A percentile compares a stretch with the other conserved stretches of the same genome.
phyloP scores from a whole-genome alignment of 768 basidiomycete genomes.

The Pulveroboletus sp. region DNA sequence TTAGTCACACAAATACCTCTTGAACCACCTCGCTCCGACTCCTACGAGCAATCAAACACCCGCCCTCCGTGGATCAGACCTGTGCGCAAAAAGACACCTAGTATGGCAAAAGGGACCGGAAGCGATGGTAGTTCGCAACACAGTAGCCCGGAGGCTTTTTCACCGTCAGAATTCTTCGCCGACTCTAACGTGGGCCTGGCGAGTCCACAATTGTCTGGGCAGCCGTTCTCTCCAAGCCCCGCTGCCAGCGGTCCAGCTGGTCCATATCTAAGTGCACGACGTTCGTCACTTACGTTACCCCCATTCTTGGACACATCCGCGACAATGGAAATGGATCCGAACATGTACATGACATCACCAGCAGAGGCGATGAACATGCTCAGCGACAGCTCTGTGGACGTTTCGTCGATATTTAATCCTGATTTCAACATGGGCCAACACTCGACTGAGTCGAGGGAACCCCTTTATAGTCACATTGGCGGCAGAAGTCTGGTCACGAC shows the following conservation, averaged over 20 bases:
- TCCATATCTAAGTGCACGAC: conserved; percentile 25
- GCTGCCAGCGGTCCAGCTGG: conserved; percentile 10
- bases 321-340: conserved; percentile 47
- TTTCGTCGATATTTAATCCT: conserved; percentile 31
- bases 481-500: conserved; percentile 25
- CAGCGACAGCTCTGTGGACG: conserved; percentile 39
- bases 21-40: conserved; percentile 58
- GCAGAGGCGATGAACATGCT: conserved; percentile 63
- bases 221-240: conserved; percentile 22
- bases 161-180: conserved; percentile 61
- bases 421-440: conserved; percentile 30
- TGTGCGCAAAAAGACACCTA: conserved; percentile 70
- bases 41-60: conserved; percentile 40
- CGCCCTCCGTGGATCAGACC: conserved; percentile 89
- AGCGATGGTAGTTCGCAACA: conserved; percentile 44
- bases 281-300: conserved; percentile 22
- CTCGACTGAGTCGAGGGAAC: conserved; percentile 24
- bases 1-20: conserved; percentile 84
- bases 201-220: conserved; percentile 23
- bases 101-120: conserved; percentile 41
- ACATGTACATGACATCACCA: conserved; percentile 50
- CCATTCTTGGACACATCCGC: conserved; percentile 28
- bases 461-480: conserved; percentile 26
- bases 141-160: conserved; percentile 62
- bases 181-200: conserved; percentile 34